A percentile compares a stretch with the other conserved stretches of the same genome.
phyloP scores from a whole-genome alignment of 1,284 basidiomycete species.

The Papiliotrema terrestris region DNA sequence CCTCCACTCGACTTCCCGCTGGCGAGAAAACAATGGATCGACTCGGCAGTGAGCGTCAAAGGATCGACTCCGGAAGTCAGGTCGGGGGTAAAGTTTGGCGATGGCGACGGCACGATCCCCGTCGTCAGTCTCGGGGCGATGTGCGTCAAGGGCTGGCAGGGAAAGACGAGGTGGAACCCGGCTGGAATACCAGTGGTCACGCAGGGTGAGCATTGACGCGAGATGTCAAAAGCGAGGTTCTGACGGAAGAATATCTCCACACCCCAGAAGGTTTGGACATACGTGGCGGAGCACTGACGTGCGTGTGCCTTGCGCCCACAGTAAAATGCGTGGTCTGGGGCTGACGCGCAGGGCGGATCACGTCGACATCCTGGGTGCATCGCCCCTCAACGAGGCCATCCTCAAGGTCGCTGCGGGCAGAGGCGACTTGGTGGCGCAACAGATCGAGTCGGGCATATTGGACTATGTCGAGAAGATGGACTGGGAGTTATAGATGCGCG shows the following conservation, averaged over 20 bases:
- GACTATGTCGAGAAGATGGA: conserved; percentile 70
- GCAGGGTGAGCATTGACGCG: conserved; percentile 57
- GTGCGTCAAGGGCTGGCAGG: conserved; percentile 94
- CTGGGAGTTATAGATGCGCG: conserved; percentile 55
- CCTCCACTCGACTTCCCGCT: conserved; percentile 60
- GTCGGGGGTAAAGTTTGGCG: conserved; percentile 82
- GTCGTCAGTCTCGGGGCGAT: conserved; percentile 86
- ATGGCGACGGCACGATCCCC: conserved; percentile 95
- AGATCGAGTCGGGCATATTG: conserved; percentile 72
- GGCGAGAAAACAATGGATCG: conserved; percentile 71
- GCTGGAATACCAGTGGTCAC: conserved; percentile 80
- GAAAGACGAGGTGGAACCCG: conserved; percentile 81
- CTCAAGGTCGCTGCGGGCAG: conserved; percentile 60
- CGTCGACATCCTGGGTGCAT: conserved; percentile 89
- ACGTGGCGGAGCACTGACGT: conserved; percentile 83
- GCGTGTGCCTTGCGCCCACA: conserved; percentile 12
- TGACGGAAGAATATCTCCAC: conserved; percentile 70
- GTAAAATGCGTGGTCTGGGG: neutral
- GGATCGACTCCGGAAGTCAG: conserved; percentile 61
- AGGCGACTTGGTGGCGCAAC: conserved; percentile 55
- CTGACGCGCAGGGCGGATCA: conserved; percentile 59
- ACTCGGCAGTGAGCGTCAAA: conserved; percentile 71
- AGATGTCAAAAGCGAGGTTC: neutral
- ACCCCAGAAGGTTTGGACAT: conserved; percentile 69
- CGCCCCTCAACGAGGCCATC: conserved; percentile 83